A percentile compares a stretch with the other conserved stretches of the same genome.
phyloP scores from a whole-genome alignment of 176 grass and related monocot species.

The Carex cristatella region DNA sequence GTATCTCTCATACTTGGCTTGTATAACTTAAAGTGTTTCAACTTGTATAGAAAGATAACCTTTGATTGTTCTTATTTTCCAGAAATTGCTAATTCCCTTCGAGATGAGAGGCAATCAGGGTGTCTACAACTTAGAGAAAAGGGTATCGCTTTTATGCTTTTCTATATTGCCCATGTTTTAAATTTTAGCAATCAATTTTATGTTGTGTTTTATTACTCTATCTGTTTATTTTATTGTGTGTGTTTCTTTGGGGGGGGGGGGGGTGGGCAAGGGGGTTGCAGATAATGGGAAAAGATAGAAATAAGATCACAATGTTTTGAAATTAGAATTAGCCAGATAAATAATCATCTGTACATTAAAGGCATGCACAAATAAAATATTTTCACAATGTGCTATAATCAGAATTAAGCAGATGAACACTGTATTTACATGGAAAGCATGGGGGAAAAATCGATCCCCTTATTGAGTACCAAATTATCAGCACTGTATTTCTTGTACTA shows the following conservation, averaged over 20 bases:
- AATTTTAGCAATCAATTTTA: background rate
- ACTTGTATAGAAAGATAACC: background rate
- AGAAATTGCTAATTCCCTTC: conserved; percentile 75
- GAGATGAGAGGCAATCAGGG: conserved; percentile 83
- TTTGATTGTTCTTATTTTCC: conserved; percentile 1
- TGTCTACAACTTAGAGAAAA: conserved; percentile 77
- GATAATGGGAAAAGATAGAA: background rate
- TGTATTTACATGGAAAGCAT: background rate
- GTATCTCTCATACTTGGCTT: background rate
- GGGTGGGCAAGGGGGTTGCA: background rate
- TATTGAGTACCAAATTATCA: background rate
- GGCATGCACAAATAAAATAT: no score
- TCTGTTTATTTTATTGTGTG: background rate
- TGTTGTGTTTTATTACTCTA: background rate
- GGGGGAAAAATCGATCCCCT: background rate
- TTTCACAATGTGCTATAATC: background rate
- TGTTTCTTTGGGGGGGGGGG: no score
- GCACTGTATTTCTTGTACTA: background rate
- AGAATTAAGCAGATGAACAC: background rate
- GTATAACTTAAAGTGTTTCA: background rate
- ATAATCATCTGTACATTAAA: background rate
- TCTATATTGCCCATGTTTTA: background rate
- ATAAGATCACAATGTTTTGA: background rate
- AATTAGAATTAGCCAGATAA: background rate
- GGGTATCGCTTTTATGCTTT: conserved; percentile 18